Conservation (phyloP, 805 yeast species). For the Starmerella roubikii region DNA sequence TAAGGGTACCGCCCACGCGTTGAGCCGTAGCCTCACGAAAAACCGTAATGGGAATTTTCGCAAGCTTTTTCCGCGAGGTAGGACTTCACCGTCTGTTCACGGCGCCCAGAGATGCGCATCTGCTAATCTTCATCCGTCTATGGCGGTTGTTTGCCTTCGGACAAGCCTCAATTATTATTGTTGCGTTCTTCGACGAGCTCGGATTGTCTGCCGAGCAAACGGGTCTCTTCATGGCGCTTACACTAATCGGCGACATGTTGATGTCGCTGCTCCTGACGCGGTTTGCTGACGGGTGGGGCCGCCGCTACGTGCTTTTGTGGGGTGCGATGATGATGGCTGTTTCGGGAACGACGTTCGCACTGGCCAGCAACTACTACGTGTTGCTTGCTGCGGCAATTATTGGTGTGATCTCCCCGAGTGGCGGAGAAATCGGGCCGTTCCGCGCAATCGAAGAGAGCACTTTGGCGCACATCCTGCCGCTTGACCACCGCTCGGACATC, state of each 20-base stretch:
- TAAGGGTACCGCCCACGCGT: no score
- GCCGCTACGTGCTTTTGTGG: constrained; percentile 44
- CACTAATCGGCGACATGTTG: constrained; percentile 62
- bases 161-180: constrained; percentile 60
- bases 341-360: constrained; percentile 52
- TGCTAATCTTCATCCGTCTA: constrained; percentile 25
- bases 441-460: constrained; percentile 73
- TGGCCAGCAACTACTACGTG: constrained; percentile 37
- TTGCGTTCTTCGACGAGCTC: constrained; percentile 45
- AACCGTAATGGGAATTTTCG: constrained; percentile 2
- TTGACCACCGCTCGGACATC: constrained; percentile 43
- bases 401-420: constrained; percentile 79
- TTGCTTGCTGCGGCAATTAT: constrained; percentile 57
- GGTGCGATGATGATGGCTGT: constrained; percentile 56
- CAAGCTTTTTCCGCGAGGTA: constrained; percentile 4
- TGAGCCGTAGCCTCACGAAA: no score
- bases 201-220: constrained; percentile 43
- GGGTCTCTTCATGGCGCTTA: constrained; percentile 69
- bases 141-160: constrained; percentile 59
- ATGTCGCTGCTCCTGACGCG: constrained; percentile 60
- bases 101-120: constrained; percentile 25
- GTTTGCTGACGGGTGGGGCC: constrained; percentile 60
- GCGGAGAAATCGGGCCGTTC: constrained; percentile 84
- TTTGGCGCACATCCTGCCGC: constrained; percentile 54
- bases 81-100: constrained; percentile 21